Evolutionary conservation across 768 basidiomycete genomes (phyloP).

Genomic region (Botryobasidium botryosum): DNA sequence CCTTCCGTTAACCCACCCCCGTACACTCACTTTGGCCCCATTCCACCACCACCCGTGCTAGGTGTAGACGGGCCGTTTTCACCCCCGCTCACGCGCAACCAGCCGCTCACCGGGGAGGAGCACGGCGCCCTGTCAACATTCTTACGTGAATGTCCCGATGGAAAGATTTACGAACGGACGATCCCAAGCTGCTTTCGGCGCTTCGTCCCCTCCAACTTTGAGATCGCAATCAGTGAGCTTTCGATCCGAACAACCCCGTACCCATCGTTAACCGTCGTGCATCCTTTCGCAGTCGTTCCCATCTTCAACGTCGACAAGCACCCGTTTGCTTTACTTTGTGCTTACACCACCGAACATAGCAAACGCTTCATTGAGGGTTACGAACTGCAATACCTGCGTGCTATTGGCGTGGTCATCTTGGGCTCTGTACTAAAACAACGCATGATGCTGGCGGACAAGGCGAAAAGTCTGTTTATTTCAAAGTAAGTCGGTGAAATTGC

Average conservation of each 20-base stretch:
- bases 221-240: slow-evolving; percentile 69
- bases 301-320: slow-evolving; percentile 87
- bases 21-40: slow-evolving; percentile 18
- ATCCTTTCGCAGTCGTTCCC: slow-evolving; percentile 64
- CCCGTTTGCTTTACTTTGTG: slow-evolving; percentile 79
- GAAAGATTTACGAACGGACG: slow-evolving; percentile 73
- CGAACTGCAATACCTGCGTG: slow-evolving; percentile 79
- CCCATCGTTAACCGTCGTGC: no score
- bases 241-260: neutral
- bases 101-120: slow-evolving; percentile 48
- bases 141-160: slow-evolving; percentile 65
- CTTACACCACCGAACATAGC: slow-evolving; percentile 63
- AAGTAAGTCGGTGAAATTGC: slow-evolving; percentile 34
- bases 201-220: slow-evolving; percentile 63
- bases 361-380: slow-evolving; percentile 79
- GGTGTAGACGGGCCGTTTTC: slow-evolving; percentile 14
- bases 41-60: slow-evolving; percentile 20
- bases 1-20: no score
- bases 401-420: slow-evolving; percentile 86
- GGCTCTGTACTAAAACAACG: slow-evolving; percentile 82
- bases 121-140: slow-evolving; percentile 61
- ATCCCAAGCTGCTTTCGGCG: slow-evolving; percentile 69
- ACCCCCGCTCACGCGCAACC: slow-evolving; percentile 11
- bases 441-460: slow-evolving; percentile 90
- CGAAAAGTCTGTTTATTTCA: slow-evolving; percentile 82